Evolutionary conservation across 2,329 filamentous ascomycete genomes (phyloP).

Genomic region (Massarina eburnea): DNA sequence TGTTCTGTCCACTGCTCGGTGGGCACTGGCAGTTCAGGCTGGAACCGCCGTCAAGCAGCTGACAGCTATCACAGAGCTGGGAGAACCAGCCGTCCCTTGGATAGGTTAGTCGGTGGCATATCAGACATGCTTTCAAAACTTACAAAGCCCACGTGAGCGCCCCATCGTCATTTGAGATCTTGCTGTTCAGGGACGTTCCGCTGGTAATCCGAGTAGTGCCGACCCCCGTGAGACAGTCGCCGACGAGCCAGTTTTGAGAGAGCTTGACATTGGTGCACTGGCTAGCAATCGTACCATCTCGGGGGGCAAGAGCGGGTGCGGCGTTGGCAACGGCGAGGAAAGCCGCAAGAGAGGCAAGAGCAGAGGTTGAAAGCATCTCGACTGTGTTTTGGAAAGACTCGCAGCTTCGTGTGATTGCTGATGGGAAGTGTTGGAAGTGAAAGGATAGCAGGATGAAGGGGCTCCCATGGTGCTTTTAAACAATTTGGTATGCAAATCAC

Average conservation of each 20-base stretch:
- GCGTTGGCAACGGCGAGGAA: background rate
- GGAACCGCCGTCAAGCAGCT: background rate
- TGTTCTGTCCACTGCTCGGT: background rate
- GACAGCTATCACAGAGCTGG: conserved; percentile 4
- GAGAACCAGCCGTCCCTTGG: background rate
- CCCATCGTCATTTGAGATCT: conserved; percentile 10
- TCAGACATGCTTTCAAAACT: background rate
- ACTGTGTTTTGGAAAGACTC: background rate
- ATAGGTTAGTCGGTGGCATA: background rate
- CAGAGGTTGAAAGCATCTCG: background rate
- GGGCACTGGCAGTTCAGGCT: conserved; percentile 6
- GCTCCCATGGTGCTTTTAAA: too few species aligned
- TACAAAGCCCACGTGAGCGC: conserved; percentile 6
- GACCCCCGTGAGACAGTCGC: conserved; percentile 9
- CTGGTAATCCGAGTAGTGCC: conserved; percentile 10
- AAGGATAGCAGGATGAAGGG: background rate
- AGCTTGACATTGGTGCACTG: conserved; percentile 7
- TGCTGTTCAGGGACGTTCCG: conserved; percentile 7
- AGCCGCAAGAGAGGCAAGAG: background rate
- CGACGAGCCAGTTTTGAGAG: conserved; percentile 9
- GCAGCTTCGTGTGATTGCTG: too few species aligned
- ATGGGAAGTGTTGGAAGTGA: background rate
- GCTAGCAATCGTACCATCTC: conserved; percentile 1
- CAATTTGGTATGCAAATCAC: too few species aligned
- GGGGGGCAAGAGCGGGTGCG: background rate